Evolutionary conservation across 2,329 filamentous ascomycete genomes (phyloP), one percentile per base, ranked within the genome.

Genomic region (Blastomyces emzantsi): DNA sequence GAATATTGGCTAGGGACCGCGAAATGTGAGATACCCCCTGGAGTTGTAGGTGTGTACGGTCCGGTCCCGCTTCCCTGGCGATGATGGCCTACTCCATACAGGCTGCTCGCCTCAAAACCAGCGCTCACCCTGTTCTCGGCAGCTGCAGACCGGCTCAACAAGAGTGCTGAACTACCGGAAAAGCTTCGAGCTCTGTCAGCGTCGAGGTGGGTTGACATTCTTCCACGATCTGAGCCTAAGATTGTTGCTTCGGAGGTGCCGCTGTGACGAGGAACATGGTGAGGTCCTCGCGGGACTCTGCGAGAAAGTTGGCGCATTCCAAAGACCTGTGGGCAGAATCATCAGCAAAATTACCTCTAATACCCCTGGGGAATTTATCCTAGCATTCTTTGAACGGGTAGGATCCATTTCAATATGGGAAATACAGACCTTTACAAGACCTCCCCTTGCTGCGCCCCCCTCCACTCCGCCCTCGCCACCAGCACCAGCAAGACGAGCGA

Each of bases 231-330:
- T 43, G 83, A 79, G 64, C 85, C 83, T 61, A 97, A 79, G 83
- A 97, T 97, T 22, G 87, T 90, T 43, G 89, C 84, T 67, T 87
- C 91, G 4, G 91, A 96, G 62, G 90, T 83, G 74, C 94, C 89
- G 72, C 91, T 97, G 70, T 89, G 87, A 65, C 91, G 85, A 8
- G 88, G 88, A 30, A 83, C 81, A 19, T 84, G 85, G 61, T 81
- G 58, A n/a, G 41, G 83, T 65, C 84, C 85, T 58, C 85, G 85
- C 64, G 85, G 85, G 66, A 83, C 80, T 59, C 92, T 86, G 67
- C 89, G 86, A 15, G 90, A 90, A 51, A 97, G 80, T 74, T 97
- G 92, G 57, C 92, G 89, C 83, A 92, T 91, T 60, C 92, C 92
- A 72, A 97, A 95, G 56, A 92, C 90, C 77, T 79, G 67, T n/a